Evolutionary conservation across 768 basidiomycete species (phyloP).

Genomic region (Clathrus columnatus): DNA sequence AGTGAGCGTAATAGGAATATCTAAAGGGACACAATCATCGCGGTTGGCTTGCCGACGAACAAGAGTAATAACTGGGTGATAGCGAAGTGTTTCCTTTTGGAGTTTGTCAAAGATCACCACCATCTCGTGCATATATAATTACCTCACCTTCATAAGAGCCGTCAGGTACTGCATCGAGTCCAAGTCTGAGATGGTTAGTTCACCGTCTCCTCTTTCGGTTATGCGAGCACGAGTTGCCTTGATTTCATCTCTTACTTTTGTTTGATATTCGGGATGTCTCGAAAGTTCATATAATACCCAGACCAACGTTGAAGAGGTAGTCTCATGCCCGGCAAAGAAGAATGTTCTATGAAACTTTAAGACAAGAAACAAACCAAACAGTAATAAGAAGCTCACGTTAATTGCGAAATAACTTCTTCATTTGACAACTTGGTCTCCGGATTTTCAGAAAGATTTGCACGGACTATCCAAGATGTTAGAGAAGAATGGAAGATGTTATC

Average conservation of each 20-base stretch:
- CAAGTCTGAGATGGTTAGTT: slow-evolving; percentile 25
- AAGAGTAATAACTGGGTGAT: slow-evolving; percentile 15
- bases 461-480: slow-evolving; percentile 15
- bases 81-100: slow-evolving; percentile 18
- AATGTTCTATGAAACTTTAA: slow-evolving; percentile 10
- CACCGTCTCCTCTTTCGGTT: slow-evolving; percentile 18
- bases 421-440: slow-evolving; percentile 22
- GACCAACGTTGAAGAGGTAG: slow-evolving; percentile 12
- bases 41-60: slow-evolving; percentile 14
- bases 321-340: slow-evolving; percentile 18
- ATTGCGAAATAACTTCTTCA: slow-evolving; percentile 26
- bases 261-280: slow-evolving; percentile 12
- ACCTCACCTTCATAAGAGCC: slow-evolving; percentile 25
- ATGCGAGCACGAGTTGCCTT: slow-evolving; percentile 9
- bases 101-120: too few species aligned
- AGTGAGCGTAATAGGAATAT: slow-evolving; percentile 9
- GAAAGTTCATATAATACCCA: slow-evolving; percentile 17
- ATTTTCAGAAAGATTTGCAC: slow-evolving; percentile 24
- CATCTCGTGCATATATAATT: neutral
- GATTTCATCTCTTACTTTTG: slow-evolving; percentile 14
- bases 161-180: slow-evolving; percentile 25
- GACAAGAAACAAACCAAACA: neutral
- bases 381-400: slow-evolving; percentile 18
- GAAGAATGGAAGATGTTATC: neutral
- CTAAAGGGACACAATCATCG: slow-evolving; percentile 19